Conservation (phyloP, 1,284 basidiomycete genomes). For the Mycena sp. region DNA sequence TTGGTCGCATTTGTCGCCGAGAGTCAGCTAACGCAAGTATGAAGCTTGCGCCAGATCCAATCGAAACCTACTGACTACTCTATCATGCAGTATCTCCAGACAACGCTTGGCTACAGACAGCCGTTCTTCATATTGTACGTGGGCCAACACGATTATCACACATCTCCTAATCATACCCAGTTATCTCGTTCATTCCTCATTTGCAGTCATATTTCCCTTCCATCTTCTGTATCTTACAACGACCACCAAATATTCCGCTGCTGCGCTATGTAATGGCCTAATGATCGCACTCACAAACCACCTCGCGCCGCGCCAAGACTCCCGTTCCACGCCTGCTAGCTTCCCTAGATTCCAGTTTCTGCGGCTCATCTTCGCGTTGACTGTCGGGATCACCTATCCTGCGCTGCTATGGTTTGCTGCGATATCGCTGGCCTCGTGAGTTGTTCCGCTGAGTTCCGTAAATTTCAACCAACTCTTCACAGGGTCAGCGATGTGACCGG, state of each 20-base stretch:
- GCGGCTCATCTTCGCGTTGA: conserved; percentile 57
- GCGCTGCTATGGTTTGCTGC: conserved; percentile 78
- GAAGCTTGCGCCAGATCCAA: conserved; percentile 25
- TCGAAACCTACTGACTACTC: conserved; percentile 6
- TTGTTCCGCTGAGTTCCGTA: conserved; percentile 31
- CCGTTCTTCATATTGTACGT: conserved; percentile 83
- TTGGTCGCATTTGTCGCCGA: conserved; percentile 74
- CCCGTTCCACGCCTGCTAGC: conserved; percentile 31
- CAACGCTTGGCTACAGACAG: conserved; percentile 71
- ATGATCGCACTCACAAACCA: conserved; percentile 61
- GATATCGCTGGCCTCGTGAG: conserved; percentile 77
- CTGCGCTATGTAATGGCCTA: conserved; percentile 60
- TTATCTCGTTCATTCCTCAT: conserved; percentile 79
- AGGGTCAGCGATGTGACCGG: conserved; percentile 82
- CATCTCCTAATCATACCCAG: conserved; percentile 48
- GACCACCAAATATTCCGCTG: conserved; percentile 55
- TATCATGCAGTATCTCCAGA: conserved; percentile 74
- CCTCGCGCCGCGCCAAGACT: conserved; percentile 48
- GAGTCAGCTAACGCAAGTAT: conserved; percentile 76
- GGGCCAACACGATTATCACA: neutral
- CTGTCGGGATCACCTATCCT: conserved; percentile 69
- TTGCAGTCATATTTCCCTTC: conserved; percentile 74
- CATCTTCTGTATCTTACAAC: conserved; percentile 71
- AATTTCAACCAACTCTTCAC: conserved; percentile 23
- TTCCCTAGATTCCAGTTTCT: conserved; percentile 60